Conservation (phyloP, 768 basidiomycete species). For the Cyclocybe aegerita region DNA sequence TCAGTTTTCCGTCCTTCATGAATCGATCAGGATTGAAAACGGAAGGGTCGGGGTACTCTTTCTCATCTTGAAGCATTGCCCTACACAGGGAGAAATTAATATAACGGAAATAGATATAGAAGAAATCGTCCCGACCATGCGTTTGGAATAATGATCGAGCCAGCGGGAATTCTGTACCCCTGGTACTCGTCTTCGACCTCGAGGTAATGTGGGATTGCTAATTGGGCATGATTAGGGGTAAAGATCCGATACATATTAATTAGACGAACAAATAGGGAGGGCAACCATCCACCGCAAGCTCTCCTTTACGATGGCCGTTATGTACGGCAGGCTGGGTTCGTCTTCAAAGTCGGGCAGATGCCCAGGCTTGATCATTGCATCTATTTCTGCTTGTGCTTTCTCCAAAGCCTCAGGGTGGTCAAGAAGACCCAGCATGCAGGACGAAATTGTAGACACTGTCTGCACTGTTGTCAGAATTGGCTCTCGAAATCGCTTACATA, state of each 20-base stretch:
- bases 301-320: conserved; percentile 30
- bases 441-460: conserved; percentile 23
- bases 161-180: conserved; percentile 30
- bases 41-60: conserved; percentile 35
- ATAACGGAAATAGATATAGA: neutral
- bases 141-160: conserved; percentile 30
- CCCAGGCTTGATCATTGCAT: conserved; percentile 26
- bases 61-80: conserved; percentile 39
- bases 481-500: neutral
- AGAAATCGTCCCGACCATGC: conserved; percentile 22
- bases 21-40: conserved; percentile 40
- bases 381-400: conserved; percentile 34
- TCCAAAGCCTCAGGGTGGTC: conserved; percentile 27
- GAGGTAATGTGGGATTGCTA: conserved; percentile 14
- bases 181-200: conserved; percentile 29
- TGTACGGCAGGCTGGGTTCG: conserved; percentile 24
- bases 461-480: neutral
- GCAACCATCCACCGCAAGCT: conserved; percentile 26
- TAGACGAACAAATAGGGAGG: conserved; percentile 20
- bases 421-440: conserved; percentile 30
- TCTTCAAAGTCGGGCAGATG: conserved; percentile 32
- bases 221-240: neutral
- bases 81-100: conserved; percentile 17
- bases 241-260: neutral
- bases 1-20: conserved; percentile 17